Percentiles rank a stretch among this genome's conserved stretches.
phyloP scores from a whole-genome alignment of 2,329 filamentous ascomycete genomes.

The Penicillium sp. region DNA sequence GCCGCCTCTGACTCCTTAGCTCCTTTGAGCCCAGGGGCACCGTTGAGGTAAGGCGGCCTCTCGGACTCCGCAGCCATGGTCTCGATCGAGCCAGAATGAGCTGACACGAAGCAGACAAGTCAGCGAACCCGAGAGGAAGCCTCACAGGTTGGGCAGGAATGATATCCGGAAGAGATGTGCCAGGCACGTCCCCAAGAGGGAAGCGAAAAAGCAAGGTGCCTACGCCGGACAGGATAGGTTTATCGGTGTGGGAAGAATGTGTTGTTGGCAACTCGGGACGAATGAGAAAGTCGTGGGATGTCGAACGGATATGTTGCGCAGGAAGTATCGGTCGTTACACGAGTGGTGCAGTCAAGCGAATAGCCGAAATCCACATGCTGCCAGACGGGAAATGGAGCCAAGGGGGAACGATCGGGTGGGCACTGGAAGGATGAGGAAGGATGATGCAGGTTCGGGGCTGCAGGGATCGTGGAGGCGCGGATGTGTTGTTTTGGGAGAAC shows the following conservation, averaged over 20 bases:
- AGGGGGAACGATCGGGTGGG: slow-evolving; percentile 10
- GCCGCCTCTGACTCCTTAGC: slow-evolving; percentile 31
- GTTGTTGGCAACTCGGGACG: slow-evolving; percentile 18
- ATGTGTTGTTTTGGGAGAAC: slow-evolving; percentile 1
- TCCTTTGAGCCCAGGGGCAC: slow-evolving; percentile 32
- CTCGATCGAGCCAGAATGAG: slow-evolving; percentile 29
- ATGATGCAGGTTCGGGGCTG: slow-evolving; percentile 1
- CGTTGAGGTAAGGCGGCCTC: slow-evolving; percentile 39
- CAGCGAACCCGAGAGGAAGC: slow-evolving; percentile 41
- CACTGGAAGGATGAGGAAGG: slow-evolving; percentile 14
- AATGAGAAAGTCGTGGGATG: slow-evolving; percentile 22
- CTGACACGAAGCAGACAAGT: slow-evolving; percentile 36
- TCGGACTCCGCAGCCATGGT: slow-evolving; percentile 41
- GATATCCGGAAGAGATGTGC: slow-evolving; percentile 10
- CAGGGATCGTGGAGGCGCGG: slow-evolving; percentile 2
- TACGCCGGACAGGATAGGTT: slow-evolving; percentile 18
- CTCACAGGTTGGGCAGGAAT: slow-evolving; percentile 30
- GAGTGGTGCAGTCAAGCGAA: slow-evolving; percentile 33
- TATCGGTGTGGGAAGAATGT: slow-evolving; percentile 23
- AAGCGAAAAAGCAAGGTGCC: slow-evolving; percentile 24
- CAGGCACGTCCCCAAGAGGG: slow-evolving; percentile 14
- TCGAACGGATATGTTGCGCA: slow-evolving; percentile 30
- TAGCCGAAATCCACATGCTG: slow-evolving; percentile 41
- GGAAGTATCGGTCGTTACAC: slow-evolving; percentile 37
- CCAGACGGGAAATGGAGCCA: slow-evolving; percentile 4